Percentiles rank a stretch among this genome's conserved stretches.
Evolutionary conservation across 148 eudicot species (phyloP).

Genomic region (Dysphania ambrosioides): DNA sequence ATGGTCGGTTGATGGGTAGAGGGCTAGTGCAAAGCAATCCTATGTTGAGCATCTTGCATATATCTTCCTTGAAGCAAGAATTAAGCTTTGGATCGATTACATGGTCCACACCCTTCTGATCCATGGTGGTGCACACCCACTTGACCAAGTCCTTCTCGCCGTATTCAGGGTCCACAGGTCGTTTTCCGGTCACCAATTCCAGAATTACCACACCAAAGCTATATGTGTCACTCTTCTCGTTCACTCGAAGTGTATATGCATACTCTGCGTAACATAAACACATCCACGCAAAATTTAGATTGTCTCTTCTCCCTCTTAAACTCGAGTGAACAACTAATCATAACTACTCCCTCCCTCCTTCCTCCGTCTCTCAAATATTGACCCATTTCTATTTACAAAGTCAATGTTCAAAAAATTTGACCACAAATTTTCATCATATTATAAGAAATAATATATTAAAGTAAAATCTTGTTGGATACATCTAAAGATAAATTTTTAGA

Average conservation of each 20-base stretch:
- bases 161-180: conserved; percentile 74
- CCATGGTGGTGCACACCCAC: conserved; percentile 82
- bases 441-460: too few species aligned
- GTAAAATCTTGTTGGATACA: too few species aligned
- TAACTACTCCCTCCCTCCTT: too few species aligned
- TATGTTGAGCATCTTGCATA: conserved; percentile 64
- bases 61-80: conserved; percentile 74
- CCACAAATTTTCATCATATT: too few species aligned
- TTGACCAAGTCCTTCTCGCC: conserved; percentile 97
- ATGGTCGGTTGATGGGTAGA: conserved; percentile 84
- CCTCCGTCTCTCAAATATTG: too few species aligned
- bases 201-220: conserved; percentile 87
- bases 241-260: conserved; percentile 89
- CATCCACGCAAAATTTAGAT: not conserved
- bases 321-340: not conserved
- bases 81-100: conserved; percentile 73
- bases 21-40: conserved; percentile 88
- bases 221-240: conserved; percentile 94
- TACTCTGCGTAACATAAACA: conserved; percentile 60
- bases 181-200: conserved; percentile 75
- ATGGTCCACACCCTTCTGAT: conserved; percentile 79
- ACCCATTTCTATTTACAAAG: too few species aligned
- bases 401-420: too few species aligned
- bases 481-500: too few species aligned
- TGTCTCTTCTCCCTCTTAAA: not conserved